These are phyloP conservation scores for Xylaria intraflava DNA, from an alignment of 495 filamentous ascomycete species.

Conservation along the genomic window DNA sequence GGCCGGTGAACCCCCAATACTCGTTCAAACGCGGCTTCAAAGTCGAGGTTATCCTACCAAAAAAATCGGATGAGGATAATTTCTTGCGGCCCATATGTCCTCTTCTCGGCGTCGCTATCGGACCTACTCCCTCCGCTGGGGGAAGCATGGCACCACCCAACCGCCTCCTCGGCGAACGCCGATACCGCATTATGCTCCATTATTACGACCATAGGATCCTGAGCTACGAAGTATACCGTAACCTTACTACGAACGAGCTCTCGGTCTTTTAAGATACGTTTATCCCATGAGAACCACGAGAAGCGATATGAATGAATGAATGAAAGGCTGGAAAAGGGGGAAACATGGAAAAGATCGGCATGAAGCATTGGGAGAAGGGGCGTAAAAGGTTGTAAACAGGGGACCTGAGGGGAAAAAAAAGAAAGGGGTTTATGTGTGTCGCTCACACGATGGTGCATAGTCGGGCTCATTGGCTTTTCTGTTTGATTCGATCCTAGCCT, in stretches of 20 bases:
- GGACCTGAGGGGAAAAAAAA: no score
- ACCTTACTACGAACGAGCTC: constrained; percentile 10
- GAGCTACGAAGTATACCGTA: constrained; percentile 64
- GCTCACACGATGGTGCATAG: no score
- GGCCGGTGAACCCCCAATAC: constrained; percentile 19
- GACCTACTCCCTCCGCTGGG: constrained; percentile 43
- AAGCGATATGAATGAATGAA: not conserved
- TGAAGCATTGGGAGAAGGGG: no score
- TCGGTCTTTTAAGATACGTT: not conserved
- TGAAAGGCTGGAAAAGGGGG: no score
- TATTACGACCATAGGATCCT: constrained; percentile 72
- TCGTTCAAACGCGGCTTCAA: constrained; percentile 32
- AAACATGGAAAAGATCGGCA: no score
- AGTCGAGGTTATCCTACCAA: constrained; percentile 40
- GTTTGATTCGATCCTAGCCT: no score
- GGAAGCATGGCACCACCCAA: constrained; percentile 31
- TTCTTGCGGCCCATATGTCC: constrained; percentile 31
- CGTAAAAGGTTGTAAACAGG: no score
- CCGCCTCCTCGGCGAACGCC: constrained; percentile 31
- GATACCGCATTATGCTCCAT: constrained; percentile 67
- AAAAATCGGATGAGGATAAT: constrained; percentile 29
- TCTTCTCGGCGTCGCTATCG: constrained; percentile 38
- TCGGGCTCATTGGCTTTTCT: no score
- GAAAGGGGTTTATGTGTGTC: no score
- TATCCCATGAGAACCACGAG: not conserved